These are phyloP conservation scores for Flaveria brownii DNA, from an alignment of 129 eudicot genomes.

Conservation along the genomic window DNA sequence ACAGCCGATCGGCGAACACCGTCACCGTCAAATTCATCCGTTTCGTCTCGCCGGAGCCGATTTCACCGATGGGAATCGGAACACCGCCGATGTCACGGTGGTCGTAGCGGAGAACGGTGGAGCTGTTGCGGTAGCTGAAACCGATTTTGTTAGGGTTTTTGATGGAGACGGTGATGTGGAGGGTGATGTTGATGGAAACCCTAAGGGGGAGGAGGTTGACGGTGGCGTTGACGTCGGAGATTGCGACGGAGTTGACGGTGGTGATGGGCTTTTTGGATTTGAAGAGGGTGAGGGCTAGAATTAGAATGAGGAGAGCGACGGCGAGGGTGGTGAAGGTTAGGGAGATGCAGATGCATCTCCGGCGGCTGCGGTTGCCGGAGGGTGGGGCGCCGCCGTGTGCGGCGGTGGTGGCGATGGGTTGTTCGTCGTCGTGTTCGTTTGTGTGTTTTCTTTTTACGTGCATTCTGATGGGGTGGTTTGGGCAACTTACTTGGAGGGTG, in stretches of 20 bases:
- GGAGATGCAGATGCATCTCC: slow-evolving; percentile 39
- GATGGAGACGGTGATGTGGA: slow-evolving; percentile 44
- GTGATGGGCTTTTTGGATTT: slow-evolving; percentile 65
- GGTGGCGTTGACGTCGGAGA: slow-evolving; percentile 43
- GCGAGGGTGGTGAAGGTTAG: slow-evolving; percentile 20
- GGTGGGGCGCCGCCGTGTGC: slow-evolving; percentile 16
- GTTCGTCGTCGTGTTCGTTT: background rate
- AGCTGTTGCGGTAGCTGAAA: slow-evolving; percentile 44
- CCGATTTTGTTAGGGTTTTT: slow-evolving; percentile 72
- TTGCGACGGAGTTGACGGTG: slow-evolving; percentile 48
- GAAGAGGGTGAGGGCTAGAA: slow-evolving; percentile 74
- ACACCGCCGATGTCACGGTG: slow-evolving; percentile 57
- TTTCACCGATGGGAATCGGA: slow-evolving; percentile 61
- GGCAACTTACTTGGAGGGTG: background rate
- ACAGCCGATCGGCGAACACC: slow-evolving; percentile 62
- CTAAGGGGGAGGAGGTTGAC: slow-evolving; percentile 43
- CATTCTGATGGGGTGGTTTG: slow-evolving; percentile 21
- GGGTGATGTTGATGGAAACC: slow-evolving; percentile 53
- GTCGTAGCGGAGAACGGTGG: slow-evolving; percentile 47
- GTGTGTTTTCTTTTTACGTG: slow-evolving; percentile 22
- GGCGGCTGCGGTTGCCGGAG: slow-evolving; percentile 12
- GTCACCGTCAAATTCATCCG: slow-evolving; percentile 56
- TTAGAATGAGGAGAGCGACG: slow-evolving; percentile 40
- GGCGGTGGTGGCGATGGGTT: background rate
- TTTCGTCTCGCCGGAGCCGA: slow-evolving; percentile 41